Conservation (phyloP, 805 yeast genomes). For the Hanseniaspora nectarophila region DNA sequence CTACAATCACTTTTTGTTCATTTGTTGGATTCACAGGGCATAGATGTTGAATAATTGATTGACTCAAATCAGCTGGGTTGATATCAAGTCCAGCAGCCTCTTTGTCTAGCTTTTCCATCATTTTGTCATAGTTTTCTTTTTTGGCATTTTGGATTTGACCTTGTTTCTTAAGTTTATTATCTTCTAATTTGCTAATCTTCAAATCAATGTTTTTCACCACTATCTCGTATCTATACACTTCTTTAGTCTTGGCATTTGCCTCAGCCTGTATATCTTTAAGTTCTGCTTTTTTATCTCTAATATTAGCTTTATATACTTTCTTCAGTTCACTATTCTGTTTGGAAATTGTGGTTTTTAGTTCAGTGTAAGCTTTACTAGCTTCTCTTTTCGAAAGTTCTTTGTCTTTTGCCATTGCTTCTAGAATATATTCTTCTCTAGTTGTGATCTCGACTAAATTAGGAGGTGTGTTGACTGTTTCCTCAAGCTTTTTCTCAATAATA, state of each 20-base stretch:
- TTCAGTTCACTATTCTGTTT: background rate
- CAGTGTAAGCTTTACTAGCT: background rate
- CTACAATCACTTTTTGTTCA: slow-evolving; percentile 53
- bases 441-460: background rate
- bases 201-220: background rate
- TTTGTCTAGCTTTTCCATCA: background rate
- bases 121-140: background rate
- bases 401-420: background rate
- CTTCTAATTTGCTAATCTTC: background rate
- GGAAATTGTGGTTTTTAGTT: too few relatives aligned
- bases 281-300: background rate
- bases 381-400: background rate
- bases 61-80: background rate
- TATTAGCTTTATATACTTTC: background rate
- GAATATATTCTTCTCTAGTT: background rate
- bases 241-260: background rate
- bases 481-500: background rate
- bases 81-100: background rate
- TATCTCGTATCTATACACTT: background rate
- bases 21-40: slow-evolving; percentile 56
- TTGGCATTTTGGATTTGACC: background rate
- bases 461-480: too few relatives aligned
- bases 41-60: slow-evolving; percentile 42
- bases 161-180: background rate
- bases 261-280: background rate